These are phyloP conservation scores for Salix koriyanagi DNA, from an alignment of 345 rosid species.

Conservation along the genomic window DNA sequence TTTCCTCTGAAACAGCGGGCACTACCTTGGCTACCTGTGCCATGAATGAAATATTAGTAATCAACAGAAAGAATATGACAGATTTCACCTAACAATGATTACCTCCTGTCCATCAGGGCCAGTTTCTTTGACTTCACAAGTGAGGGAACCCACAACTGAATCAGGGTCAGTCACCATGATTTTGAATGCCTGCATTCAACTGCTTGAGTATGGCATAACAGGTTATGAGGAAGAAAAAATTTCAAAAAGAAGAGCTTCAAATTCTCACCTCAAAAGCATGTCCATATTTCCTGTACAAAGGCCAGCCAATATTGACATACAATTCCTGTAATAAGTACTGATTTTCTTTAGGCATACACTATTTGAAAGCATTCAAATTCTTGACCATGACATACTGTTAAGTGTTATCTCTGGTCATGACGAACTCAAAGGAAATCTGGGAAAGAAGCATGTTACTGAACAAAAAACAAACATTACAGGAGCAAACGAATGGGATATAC, in stretches of 20 bases:
- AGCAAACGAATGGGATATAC: not conserved
- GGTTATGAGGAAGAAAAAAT: not conserved
- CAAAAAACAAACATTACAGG: not conserved
- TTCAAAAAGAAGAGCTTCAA: not conserved
- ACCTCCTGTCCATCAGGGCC: conserved; percentile 96
- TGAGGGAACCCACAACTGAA: conserved; percentile 67
- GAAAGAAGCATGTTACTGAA: not conserved
- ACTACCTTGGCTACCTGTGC: conserved; percentile 67
- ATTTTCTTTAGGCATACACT: conserved; percentile 7
- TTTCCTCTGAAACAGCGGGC: conserved; percentile 82
- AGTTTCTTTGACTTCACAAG: conserved; percentile 77
- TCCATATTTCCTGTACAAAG: conserved; percentile 82
- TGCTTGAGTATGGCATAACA: not conserved
- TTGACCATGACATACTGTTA: not conserved
- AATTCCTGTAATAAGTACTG: conserved; percentile 50
- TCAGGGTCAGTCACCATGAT: conserved; percentile 87
- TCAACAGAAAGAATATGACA: conserved; percentile 3
- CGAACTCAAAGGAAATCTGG: not conserved
- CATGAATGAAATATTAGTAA: conserved; percentile 8
- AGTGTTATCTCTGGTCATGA: not conserved
- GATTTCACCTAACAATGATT: not conserved
- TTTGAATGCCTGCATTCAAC: conserved; percentile 75
- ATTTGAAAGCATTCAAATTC: not conserved
- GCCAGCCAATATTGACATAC: conserved; percentile 86
- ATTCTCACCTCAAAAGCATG: conserved; percentile 92